Base-by-base conservation (phyloP, 208 protist species). In the Endotrypanum monterogeii region DNA sequence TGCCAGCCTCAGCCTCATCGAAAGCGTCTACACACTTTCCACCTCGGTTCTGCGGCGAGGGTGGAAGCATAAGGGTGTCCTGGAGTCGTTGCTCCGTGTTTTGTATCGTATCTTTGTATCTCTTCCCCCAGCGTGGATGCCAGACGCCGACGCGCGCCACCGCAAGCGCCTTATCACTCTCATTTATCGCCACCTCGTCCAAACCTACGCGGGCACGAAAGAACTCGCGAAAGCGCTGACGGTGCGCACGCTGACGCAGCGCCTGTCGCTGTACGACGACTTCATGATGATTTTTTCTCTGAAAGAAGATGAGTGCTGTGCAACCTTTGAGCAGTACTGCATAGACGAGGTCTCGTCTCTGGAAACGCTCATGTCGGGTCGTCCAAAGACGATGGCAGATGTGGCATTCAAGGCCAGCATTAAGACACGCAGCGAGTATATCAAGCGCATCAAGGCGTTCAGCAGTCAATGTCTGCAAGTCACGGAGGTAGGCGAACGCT, bases 401-500 rank as follows among this genome's bases (percentile, higher is more conserved):
- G 57, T 83, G 20, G 89, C 89, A 3, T 82, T 89, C 70, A 91
- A 93, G 58, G 74, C 71, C 1, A 80, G 81, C 68, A 83, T 94
- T 44, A 91, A 92, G 71, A 81, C 82, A 2, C 86, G 92, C 57
- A 85, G 81, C 62, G 89, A 94, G 76, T 91, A 92, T 81, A 89
- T 96, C 70, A 88, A 94, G 62, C 88, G 86, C 50, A 87, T 96
- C 79, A 94, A 90, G 69, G 67, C 77, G 18, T 93, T 94, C 80
- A 93, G 87, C 71, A 69, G 75, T 41, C 74, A 79, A 37, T 92
- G 88, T 74, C 76, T 77, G 32, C 70, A 79, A 51, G 80, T 63
- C 35, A 86, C 75, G 35, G 83, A 91, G 63, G 50, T 93, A 63
- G 54, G 46, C 39, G 83, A 89, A 6, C 52, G 79, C 30, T 77